Evolutionary conservation across 129 eudicot genomes (phyloP), one percentile per base, ranked within the genome.

Genomic region (Flaveria trinervia): DNA sequence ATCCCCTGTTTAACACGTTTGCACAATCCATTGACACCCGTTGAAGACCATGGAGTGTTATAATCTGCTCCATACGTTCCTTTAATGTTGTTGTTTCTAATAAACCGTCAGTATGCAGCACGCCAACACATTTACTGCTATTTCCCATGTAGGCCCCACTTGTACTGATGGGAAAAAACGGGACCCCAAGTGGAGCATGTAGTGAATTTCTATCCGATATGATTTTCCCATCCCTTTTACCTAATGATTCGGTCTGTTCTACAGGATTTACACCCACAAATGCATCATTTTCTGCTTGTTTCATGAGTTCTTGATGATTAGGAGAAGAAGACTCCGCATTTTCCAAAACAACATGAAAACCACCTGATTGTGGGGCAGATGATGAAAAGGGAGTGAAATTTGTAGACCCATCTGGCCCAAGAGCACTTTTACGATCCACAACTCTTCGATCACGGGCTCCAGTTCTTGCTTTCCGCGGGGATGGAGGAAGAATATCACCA

Each of bases 101-200:
- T 79, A 95, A 79, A 75, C 80, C 88, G 55, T 87, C 97, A 52
- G 23, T 71, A 71, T 73, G 85, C 74, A 81, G 77, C 30, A 79
- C 73, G 81, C 90, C 79, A 26, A 65, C 80, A 79, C 43, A 70
- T 80, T 71, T 80, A 81, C 84, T 78, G 68, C 81, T 79, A 73
- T 82, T 85, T 71, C 43, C 79, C 79, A 78, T 81, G 77, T 84
- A 80, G 85, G 92, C 85, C 82, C 89, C 97, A 50, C 83, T 49
- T 52, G 65, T 14, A 74, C 91, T 85, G 55, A 72, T 88, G 2
- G 91, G 85, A 68, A 88, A 87, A 57, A 74, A 64, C 13, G 90
- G 94, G 74, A 95, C 83, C 76, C 99, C 99, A 3, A 95, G 93
- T 44, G 99, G 99, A 41, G 96, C 91, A 68, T 73, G 79, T 48